These are phyloP conservation scores for Taxillus chinensis DNA, from an alignment of 164 flowering plant species.

Conservation along the genomic window DNA sequence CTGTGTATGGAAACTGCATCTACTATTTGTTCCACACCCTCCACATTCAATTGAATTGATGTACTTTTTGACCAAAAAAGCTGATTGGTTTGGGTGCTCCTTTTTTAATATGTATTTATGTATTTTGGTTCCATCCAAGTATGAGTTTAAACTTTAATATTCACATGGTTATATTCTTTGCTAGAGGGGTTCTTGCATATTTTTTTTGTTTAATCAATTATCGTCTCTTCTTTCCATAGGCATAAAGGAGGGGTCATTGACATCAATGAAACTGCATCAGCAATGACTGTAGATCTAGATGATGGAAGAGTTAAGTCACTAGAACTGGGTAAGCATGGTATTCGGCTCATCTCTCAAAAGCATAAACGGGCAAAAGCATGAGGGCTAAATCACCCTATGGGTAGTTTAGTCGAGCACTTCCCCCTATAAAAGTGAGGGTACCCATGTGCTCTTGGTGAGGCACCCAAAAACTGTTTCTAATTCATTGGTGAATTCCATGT, in stretches of 20 bases:
- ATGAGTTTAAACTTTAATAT: too few relatives aligned
- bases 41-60: too few relatives aligned
- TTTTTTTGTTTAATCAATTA: neutral
- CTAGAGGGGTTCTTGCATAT: too few relatives aligned
- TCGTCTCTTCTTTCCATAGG: conserved; percentile 30
- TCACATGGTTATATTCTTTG: too few relatives aligned
- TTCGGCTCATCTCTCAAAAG: conserved; percentile 80
- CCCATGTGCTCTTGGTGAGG: neutral
- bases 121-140: too few relatives aligned
- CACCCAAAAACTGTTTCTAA: neutral
- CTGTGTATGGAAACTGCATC: too few relatives aligned
- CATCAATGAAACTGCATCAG: conserved; percentile 46
- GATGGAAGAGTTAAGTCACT: conserved; percentile 58
- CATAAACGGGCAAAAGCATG: conserved; percentile 44
- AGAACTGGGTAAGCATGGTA: conserved; percentile 77
- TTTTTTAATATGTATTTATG: too few relatives aligned
- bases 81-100: too few relatives aligned
- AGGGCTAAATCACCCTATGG: conserved; percentile 5
- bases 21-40: too few relatives aligned
- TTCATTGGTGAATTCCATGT: too few relatives aligned
- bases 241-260: conserved; percentile 67
- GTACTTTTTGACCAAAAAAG: too few relatives aligned
- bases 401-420: neutral
- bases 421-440: conserved; percentile 10
- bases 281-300: conserved; percentile 55